Base-by-base conservation (phyloP, 768 basidiomycete species). In the Hypholoma fasciculare region DNA sequence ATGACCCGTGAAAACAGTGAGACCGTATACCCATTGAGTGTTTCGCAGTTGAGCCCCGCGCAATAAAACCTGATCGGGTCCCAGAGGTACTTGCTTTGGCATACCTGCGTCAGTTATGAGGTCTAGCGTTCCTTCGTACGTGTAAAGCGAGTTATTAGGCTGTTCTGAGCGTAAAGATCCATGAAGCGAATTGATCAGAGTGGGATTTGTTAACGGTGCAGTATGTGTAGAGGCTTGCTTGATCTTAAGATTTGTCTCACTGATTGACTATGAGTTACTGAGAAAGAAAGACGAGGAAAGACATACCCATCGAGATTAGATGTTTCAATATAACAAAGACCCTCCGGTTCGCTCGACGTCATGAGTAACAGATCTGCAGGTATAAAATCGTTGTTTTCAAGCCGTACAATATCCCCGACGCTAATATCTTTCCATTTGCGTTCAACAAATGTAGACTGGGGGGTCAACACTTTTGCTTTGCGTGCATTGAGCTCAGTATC, bases 161-260 rank as follows among this genome's bases (percentile, higher is more conserved):
- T 98, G 94, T 71, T 99, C 97, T 7, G 92, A 96, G 44, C 94
- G 87, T 20, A 99, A 78, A 13, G 89, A 86, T 12, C 97, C 97
- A 39, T 83, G 85, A 1, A 99, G 78, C 7, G 84, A 71, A 16
- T 82, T 79, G 42, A 94, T 88, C 9, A 89, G 81, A 7, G 84
- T 73, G 0, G 96, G 95, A 2, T 92, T 84, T 5, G 88, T 94
- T 43, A 98, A 80, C 5, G 80, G 66, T 0, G 90, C 76, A 1
- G 95, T 98, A 36, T 92, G 86, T 1, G 91, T 78, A 2, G 91
- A 91, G 0, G 92, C 92, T 74, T 99, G 95, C 69, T 99, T 99
- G 74, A 99, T 98, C 78, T 98, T 99, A 64, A 99, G 82, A 68
- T 98, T 98, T 4, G 97, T 99, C 77, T 98, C 97, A 23, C 94